Percentiles rank a stretch among this genome's conserved stretches.
Conservation (phyloP, 2,329 filamentous ascomycete genomes). For the Diaporthe capsici region DNA sequence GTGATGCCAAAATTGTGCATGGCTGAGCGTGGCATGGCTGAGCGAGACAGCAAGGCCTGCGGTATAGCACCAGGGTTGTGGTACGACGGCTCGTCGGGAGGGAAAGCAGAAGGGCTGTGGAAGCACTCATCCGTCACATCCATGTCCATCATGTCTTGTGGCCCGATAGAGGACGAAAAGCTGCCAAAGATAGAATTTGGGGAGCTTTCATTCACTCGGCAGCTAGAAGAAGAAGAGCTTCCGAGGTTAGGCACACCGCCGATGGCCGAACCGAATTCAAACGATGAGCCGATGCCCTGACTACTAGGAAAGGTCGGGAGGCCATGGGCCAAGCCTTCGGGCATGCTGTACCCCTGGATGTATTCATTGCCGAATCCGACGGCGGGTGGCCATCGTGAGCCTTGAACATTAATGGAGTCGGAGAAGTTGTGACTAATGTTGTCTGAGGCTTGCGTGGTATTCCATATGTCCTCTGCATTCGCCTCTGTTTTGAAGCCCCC, state of each 20-base stretch:
- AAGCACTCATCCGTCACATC: conserved; percentile 14
- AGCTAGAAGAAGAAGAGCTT: not conserved
- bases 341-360: not conserved
- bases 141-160: conserved; percentile 12
- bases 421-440: not conserved
- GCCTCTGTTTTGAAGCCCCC: not conserved
- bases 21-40: not conserved
- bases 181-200: conserved; percentile 19
- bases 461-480: not conserved
- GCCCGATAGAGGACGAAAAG: conserved; percentile 22
- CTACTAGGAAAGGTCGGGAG: not conserved
- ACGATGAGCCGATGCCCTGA: not conserved
- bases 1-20: not conserved
- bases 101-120: not conserved
- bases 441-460: no score
- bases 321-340: not conserved
- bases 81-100: not conserved
- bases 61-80: not conserved
- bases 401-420: not conserved
- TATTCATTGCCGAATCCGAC: not conserved
- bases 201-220: not conserved
- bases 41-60: not conserved
- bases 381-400: not conserved
- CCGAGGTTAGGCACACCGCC: not conserved
- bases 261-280: not conserved